These are phyloP conservation scores for Solanum appendiculatum DNA, from an alignment of 257 asterid species.

Conservation along the genomic window DNA sequence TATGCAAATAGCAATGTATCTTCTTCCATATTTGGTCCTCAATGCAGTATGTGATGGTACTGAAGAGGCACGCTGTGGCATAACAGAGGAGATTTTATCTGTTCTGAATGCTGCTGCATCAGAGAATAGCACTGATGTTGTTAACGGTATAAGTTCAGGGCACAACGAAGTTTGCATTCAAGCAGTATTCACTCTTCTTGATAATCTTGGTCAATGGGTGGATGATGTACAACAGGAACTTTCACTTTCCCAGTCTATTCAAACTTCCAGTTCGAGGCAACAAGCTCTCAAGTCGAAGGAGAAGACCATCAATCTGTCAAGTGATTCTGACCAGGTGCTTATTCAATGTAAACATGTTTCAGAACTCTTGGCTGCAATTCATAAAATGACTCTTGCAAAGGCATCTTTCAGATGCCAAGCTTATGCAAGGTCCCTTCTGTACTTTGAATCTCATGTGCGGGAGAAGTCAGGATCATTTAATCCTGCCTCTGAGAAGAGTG, in stretches of 20 bases:
- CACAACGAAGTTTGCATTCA: conserved; percentile 92
- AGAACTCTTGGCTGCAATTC: conserved; percentile 77
- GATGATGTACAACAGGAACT: conserved; percentile 90
- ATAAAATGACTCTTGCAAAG: conserved; percentile 80
- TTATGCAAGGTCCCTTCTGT: conserved; percentile 81
- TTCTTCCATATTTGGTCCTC: conserved; percentile 83
- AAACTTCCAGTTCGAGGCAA: conserved; percentile 41
- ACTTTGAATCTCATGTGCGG: conserved; percentile 83
- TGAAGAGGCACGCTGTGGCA: conserved; percentile 80
- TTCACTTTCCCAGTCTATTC: conserved; percentile 77
- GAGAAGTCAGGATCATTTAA: conserved; percentile 85
- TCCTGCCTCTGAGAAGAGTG: conserved; percentile 83
- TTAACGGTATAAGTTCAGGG: conserved; percentile 54
- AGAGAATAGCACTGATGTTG: conserved; percentile 37
- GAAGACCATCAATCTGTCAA: conserved; percentile 20
- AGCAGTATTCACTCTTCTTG: conserved; percentile 91
- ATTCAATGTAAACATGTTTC: conserved; percentile 78
- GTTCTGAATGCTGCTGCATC: conserved; percentile 83
- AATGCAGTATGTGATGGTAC: conserved; percentile 90
- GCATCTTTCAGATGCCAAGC: conserved; percentile 99
- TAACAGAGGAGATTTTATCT: conserved; percentile 70
- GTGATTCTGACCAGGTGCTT: conserved; percentile 51
- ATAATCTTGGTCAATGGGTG: conserved; percentile 99
- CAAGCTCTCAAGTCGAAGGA: conserved; percentile 53
- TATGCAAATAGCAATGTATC: conserved; percentile 93